Base-by-base conservation (phyloP, 2,329 filamentous ascomycete species). In the Sporothrix luriei region DNA sequence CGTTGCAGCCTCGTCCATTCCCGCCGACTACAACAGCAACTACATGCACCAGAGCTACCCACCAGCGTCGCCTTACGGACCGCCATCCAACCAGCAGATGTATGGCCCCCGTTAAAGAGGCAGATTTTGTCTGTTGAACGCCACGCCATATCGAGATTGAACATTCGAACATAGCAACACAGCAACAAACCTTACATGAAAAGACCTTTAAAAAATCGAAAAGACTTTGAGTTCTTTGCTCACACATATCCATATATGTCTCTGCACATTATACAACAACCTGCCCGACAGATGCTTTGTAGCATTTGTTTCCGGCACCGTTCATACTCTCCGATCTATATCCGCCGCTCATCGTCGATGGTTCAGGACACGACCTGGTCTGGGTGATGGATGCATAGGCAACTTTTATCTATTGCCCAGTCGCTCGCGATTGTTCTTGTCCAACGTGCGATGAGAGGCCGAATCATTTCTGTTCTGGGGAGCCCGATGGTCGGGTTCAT, bases 11-110 rank as follows among this genome's bases (percentile, higher is more conserved):
- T 83, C 84, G 73, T 84, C 86, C 74, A 79, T 79, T 16, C 78
- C 88, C 4, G 79, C 84, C 11, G 86, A 89, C 69, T 90, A 90
- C 75, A 79, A 79, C 74, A 74, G 78, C 68, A 81, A 80, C 72
- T 84, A 86, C 73, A 85, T 87, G 78, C 88, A 88, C 74, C 78
- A 83, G 62, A 84, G 80, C 75, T 88, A 88, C 76, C 83, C 84
- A 70, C 85, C 86, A 66, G 84, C 87, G 65, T 87, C 86, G 14
- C 85, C 85, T 4, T 88, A 88, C 73, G 84, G 83, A 68, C 83
- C 84, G 75, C 82, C 84, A 75, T 82, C 84, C 29, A 84, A 81
- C 74, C 83, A 84, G 77, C 83, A 84, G 78, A 85, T 89, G 79
- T 89, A 89, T 76, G 86, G 78, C 78, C 86, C 87, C 79, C 84